These are phyloP conservation scores for Davidsoniella neocaledoniae DNA, from an alignment of 2,329 filamentous ascomycete species.

Conservation along the genomic window DNA sequence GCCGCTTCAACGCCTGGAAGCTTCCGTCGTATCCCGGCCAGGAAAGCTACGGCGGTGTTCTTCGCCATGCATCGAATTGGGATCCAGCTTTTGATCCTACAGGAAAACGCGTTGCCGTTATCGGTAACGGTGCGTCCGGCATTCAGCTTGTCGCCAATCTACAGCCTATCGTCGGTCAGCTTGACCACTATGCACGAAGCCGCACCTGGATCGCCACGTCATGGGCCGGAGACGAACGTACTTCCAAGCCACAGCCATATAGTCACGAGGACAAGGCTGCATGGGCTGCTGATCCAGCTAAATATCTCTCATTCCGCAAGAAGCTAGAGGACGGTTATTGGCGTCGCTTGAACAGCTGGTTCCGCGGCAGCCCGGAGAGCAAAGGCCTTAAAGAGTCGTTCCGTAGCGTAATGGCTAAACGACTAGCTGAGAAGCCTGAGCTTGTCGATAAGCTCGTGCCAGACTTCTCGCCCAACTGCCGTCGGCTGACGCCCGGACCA, in stretches of 20 bases:
- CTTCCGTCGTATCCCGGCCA: constrained; percentile 44
- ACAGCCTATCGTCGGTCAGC: constrained; percentile 28
- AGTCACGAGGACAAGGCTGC: constrained; percentile 37
- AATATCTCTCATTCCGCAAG: constrained; percentile 44
- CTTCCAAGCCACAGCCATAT: constrained; percentile 38
- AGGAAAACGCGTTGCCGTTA: constrained; percentile 37
- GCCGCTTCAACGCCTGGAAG: constrained; percentile 49
- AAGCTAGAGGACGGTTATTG: constrained; percentile 44
- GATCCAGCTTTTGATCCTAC: constrained; percentile 30
- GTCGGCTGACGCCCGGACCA: constrained; percentile 47
- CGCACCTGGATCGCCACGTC: constrained; percentile 51
- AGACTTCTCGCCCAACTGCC: constrained; percentile 46
- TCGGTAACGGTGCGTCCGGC: constrained; percentile 46
- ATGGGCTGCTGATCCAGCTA: constrained; percentile 38
- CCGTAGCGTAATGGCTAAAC: constrained; percentile 34
- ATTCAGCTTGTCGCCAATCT: constrained; percentile 39
- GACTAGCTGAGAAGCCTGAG: constrained; percentile 36
- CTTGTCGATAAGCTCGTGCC: constrained; percentile 40
- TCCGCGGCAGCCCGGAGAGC: constrained; percentile 36
- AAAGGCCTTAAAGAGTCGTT: constrained; percentile 29
- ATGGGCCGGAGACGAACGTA: constrained; percentile 38
- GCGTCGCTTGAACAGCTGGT: constrained; percentile 35
- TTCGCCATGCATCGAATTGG: constrained; percentile 48
- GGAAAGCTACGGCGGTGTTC: constrained; percentile 32
- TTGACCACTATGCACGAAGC: constrained; percentile 49